phyloP scores from a whole-genome alignment of 805 yeast species.

The Candida koratica region DNA sequence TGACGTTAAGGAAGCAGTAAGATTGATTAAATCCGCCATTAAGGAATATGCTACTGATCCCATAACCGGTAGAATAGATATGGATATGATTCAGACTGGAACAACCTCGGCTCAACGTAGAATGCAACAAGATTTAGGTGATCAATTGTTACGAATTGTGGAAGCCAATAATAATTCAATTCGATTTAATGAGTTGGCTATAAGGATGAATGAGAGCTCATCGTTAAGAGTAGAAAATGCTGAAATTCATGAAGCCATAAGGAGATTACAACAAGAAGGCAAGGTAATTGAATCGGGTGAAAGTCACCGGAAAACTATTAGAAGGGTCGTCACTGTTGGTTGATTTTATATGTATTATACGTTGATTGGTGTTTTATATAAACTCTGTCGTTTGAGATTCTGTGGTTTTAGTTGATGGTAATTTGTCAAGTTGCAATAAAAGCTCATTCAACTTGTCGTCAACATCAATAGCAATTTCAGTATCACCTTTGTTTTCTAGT shows the following conservation, averaged over 20 bases:
- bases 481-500: slow-evolving; percentile 14
- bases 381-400: too few species aligned
- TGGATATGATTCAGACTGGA: slow-evolving; percentile 96
- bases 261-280: slow-evolving; percentile 68
- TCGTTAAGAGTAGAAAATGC: slow-evolving; percentile 62
- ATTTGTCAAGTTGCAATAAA: slow-evolving; percentile 26
- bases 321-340: slow-evolving; percentile 18
- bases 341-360: not conserved
- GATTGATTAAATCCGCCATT: slow-evolving; percentile 88
- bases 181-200: slow-evolving; percentile 54
- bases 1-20: slow-evolving; percentile 91
- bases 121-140: slow-evolving; percentile 65
- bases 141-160: slow-evolving; percentile 54
- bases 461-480: slow-evolving; percentile 31
- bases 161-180: slow-evolving; percentile 49
- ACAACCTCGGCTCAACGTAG: slow-evolving; percentile 83
- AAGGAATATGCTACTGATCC: slow-evolving; percentile 99
- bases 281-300: slow-evolving; percentile 67
- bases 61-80: slow-evolving; percentile 90
- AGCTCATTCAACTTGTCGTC: slow-evolving; percentile 38
- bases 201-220: slow-evolving; percentile 62
- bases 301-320: slow-evolving; percentile 60
- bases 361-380: not conserved
- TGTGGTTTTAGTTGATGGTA: too few species aligned
- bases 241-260: slow-evolving; percentile 65